Percentiles rank a stretch among this genome's conserved stretches.
Evolutionary conservation across 306 rosid species (phyloP).

Genomic region (Cotoneaster glaucophyllus): DNA sequence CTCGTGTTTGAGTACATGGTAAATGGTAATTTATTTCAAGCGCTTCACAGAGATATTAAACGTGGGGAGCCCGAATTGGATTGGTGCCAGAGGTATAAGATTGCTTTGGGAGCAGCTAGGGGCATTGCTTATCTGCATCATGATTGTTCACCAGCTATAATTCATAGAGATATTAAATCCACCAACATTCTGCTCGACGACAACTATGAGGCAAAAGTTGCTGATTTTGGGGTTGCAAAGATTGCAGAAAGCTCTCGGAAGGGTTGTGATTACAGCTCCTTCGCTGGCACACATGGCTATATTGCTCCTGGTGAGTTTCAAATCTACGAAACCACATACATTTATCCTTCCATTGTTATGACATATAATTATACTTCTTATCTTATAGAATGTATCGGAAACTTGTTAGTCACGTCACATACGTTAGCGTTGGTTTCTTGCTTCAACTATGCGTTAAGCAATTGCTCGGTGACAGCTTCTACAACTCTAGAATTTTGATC

Average conservation of each 20-base stretch:
- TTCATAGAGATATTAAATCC: slow-evolving; percentile 90
- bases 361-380: too few relatives aligned
- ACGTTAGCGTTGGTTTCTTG: too few relatives aligned
- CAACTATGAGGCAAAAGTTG: slow-evolving; percentile 77
- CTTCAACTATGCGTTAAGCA: neutral
- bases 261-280: slow-evolving; percentile 48
- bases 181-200: slow-evolving; percentile 82
- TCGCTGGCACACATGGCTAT: slow-evolving; percentile 93
- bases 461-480: neutral
- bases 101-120: slow-evolving; percentile 83
- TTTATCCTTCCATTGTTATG: neutral
- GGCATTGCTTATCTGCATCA: slow-evolving; percentile 93
- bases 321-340: neutral
- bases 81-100: slow-evolving; percentile 75
- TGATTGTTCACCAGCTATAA: slow-evolving; percentile 74
- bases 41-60: slow-evolving; percentile 57
- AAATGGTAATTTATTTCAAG: slow-evolving; percentile 77
- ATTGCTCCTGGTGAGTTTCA: slow-evolving; percentile 86
- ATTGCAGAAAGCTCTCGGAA: slow-evolving; percentile 46
- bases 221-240: slow-evolving; percentile 94
- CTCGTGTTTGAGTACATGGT: slow-evolving; percentile 88
- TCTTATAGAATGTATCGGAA: too few relatives aligned
- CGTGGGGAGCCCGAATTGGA: slow-evolving; percentile 47
- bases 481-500: neutral
- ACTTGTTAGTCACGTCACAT: too few relatives aligned